These are phyloP conservation scores for Fusarium metavorans DNA, from an alignment of 2,329 filamentous ascomycete species.

Conservation along the genomic window DNA sequence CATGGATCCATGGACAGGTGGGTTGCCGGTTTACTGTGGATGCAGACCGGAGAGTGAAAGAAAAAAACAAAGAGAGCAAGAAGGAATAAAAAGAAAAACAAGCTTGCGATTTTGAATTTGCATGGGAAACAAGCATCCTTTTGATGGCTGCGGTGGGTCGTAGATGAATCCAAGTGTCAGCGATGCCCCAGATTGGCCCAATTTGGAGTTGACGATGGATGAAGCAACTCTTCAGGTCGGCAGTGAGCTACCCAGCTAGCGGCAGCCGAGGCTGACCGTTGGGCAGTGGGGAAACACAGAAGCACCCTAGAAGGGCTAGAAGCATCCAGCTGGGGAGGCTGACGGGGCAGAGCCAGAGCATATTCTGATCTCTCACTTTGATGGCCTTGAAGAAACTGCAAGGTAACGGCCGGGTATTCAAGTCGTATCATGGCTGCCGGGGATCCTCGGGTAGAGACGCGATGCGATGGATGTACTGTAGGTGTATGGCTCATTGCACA, in stretches of 20 bases:
- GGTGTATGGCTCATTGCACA: slow-evolving; percentile 29
- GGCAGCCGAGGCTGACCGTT: slow-evolving; percentile 15
- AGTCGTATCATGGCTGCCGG: slow-evolving; percentile 5
- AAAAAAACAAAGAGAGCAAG: not conserved
- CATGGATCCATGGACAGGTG: slow-evolving; percentile 6
- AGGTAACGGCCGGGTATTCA: slow-evolving; percentile 1
- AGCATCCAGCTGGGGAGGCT: slow-evolving; percentile 8
- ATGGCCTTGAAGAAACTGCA: not conserved
- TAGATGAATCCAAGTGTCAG: slow-evolving; percentile 14
- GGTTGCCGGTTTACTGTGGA: slow-evolving; percentile 5
- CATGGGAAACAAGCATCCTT: slow-evolving; percentile 16
- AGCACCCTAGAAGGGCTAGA: slow-evolving; percentile 13
- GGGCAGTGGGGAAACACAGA: slow-evolving; percentile 17
- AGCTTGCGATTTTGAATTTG: slow-evolving; percentile 2
- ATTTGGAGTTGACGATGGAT: slow-evolving; percentile 25
- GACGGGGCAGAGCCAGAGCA: not conserved
- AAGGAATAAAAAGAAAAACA: slow-evolving; percentile 16
- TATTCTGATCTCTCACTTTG: not conserved
- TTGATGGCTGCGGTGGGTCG: slow-evolving; percentile 13
- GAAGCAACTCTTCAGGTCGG: slow-evolving; percentile 9
- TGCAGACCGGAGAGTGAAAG: slow-evolving; percentile 2
- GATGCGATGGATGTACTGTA: not conserved
- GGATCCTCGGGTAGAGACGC: slow-evolving; percentile 21
- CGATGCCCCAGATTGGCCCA: slow-evolving; percentile 26
- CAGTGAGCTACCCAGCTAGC: slow-evolving; percentile 1